A percentile compares a stretch with the other conserved stretches of the same genome.
phyloP scores from a whole-genome alignment of 78 protist species.

The Kipferlia bialata region DNA sequence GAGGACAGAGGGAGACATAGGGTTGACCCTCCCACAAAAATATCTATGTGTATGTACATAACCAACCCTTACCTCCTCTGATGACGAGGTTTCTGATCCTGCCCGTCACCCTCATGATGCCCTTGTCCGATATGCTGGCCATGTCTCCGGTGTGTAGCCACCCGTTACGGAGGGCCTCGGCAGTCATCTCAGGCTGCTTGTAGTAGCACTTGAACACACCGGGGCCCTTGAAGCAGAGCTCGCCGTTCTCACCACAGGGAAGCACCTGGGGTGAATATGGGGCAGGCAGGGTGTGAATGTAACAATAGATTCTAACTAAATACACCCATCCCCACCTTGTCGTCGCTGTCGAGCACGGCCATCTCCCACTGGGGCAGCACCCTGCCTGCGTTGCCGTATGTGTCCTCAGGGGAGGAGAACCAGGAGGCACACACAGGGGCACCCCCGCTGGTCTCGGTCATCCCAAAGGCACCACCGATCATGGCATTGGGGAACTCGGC shows the following conservation, averaged over 20 bases:
- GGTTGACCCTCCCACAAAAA: too few species aligned
- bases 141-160: conserved; percentile 44
- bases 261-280: too few species aligned
- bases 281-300: too few species aligned
- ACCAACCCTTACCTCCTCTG: conserved; percentile 53
- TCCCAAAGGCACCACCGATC: too few species aligned
- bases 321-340: too few species aligned
- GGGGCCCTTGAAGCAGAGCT: conserved; percentile 43
- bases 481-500: too few species aligned
- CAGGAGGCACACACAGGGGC: too few species aligned
- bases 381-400: conserved; percentile 34
- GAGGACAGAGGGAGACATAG: too few species aligned
- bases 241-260: conserved; percentile 30
- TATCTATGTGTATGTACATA: too few species aligned
- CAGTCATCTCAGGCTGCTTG: conserved; percentile 7
- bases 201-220: conserved; percentile 35
- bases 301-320: too few species aligned
- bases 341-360: conserved; percentile 8
- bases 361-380: conserved; percentile 42
- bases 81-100: conserved; percentile 43
- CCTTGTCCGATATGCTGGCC: conserved; percentile 26
- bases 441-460: conserved; percentile 61
- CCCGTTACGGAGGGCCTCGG: conserved; percentile 28
- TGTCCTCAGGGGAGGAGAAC: background rate
- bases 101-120: conserved; percentile 27